Base-by-base conservation (phyloP, 768 basidiomycete species). In the Leccinum ochraceum region DNA sequence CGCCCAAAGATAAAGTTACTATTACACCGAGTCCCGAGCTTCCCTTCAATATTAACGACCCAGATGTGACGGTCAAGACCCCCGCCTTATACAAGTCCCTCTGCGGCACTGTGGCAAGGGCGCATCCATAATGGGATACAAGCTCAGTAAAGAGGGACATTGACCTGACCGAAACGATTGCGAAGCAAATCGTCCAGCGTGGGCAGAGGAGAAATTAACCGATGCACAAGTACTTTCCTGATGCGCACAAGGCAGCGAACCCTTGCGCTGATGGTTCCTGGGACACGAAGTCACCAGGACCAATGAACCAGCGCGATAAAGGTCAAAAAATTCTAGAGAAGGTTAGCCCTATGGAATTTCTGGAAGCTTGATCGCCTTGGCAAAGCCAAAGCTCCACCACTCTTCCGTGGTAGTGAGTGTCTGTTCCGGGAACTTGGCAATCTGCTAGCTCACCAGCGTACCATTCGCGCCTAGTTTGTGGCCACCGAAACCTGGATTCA, bases 1-100 rank as follows among this genome's bases (percentile, higher is more conserved):
- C 59, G 28, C 58, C 62, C 58, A 59, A 58, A 62, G 69, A 70
- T 64, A 71, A 58, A 30, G 69, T 68, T 61, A 60, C 63, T 63
- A 64, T 60, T 71, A 70, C 63, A 62, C 57, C 51, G 55, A 53
- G 50, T 7, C 62, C 55, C 17, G 58, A 30, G 46, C 58, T 66
- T 71, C 67, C 61, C 24, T 36, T 60, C 51, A 59, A 57, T 39
- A 65, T 62, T 13, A 58, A 57, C 7, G 60, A 58, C 26, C 63
- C 67, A 49, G 6, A 36, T 36, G 13, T 55, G 56, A 61, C 30
- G 46, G 66, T 60, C 52, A 56, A 57, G 53, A 64, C 34, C 10
- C 22, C 57, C 48, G 10, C 39, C 58, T 30, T 52, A 39, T 26
- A 36, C 48, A 59, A 30, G 30, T 50, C 32, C 30, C 42, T 42